phyloP scores from a whole-genome alignment of 2,329 filamentous ascomycete genomes.

The Fusarium tjaetaba region DNA sequence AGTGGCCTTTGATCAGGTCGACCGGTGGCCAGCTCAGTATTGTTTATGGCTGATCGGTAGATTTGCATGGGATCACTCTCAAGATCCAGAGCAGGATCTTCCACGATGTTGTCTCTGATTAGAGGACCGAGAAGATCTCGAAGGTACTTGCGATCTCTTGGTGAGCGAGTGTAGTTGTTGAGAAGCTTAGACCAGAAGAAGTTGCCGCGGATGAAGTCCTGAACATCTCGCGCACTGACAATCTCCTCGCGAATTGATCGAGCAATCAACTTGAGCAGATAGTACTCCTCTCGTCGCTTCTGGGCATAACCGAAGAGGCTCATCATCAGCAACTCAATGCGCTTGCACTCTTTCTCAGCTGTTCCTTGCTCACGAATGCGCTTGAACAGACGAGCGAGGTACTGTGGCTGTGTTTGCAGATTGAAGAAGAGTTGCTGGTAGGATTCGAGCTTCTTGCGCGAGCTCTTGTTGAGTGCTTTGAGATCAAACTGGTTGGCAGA shows the following conservation, averaged over 20 bases:
- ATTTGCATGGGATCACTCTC: conserved; percentile 99
- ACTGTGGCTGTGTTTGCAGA: conserved; percentile 95
- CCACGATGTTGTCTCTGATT: conserved; percentile 91
- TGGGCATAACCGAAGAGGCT: conserved; percentile 96
- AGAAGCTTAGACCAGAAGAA: conserved; percentile 94
- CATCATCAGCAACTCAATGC: conserved; percentile 94
- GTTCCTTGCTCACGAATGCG: conserved; percentile 84
- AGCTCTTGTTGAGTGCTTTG: conserved; percentile 97
- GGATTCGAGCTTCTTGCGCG: conserved; percentile 91
- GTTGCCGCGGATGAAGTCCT: conserved; percentile 89
- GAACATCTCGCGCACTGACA: conserved; percentile 74
- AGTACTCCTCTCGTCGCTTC: conserved; percentile 96
- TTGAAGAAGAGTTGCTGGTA: conserved; percentile 99
- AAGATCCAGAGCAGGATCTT: conserved; percentile 88
- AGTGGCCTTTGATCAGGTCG: conserved; percentile 81
- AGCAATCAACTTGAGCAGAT: conserved; percentile 87
- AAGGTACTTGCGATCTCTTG: conserved; percentile 90
- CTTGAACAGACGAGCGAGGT: conserved; percentile 88
- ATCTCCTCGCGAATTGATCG: conserved; percentile 88
- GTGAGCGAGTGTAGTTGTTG: conserved; percentile 87
- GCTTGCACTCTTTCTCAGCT: conserved; percentile 90
- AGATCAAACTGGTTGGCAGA: conserved; percentile 95
- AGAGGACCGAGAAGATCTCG: conserved; percentile 86
- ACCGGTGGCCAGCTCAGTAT: conserved; percentile 94
- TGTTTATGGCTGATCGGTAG: conserved; percentile 94